phyloP scores from a whole-genome alignment of 495 filamentous ascomycete species.

The Aspergillus olivimuriae region DNA sequence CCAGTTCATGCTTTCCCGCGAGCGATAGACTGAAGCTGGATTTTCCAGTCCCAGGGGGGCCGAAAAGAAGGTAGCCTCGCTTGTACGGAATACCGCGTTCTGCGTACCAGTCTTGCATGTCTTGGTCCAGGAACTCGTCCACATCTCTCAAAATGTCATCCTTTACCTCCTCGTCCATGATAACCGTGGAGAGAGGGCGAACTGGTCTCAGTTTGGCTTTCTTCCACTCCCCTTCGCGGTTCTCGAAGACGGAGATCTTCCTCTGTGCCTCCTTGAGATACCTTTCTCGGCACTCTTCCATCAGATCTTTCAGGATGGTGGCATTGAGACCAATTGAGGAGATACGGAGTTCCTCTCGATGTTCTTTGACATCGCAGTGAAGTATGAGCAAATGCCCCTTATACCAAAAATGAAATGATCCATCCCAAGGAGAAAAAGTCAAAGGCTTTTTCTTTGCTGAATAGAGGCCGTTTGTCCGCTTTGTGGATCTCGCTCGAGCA shows the following conservation, averaged over 20 bases:
- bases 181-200: conserved; percentile 71
- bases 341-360: no score
- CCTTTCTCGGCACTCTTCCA: no score
- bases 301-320: no score
- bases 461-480: neutral
- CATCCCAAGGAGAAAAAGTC: no score
- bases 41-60: conserved; percentile 60
- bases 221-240: no score
- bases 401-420: no score
- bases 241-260: no score
- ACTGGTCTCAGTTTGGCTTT: no score
- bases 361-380: no score
- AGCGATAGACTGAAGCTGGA: conserved; percentile 49
- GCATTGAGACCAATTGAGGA: no score
- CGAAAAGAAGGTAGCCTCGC: conserved; percentile 57
- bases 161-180: conserved; percentile 65
- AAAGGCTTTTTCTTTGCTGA: neutral
- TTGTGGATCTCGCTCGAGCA: neutral
- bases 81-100: conserved; percentile 64
- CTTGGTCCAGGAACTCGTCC: conserved; percentile 20
- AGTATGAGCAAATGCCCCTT: no score
- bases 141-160: conserved; percentile 47
- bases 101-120: conserved; percentile 29
- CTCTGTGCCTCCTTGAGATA: no score
- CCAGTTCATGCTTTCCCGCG: conserved; percentile 56